Conservation (phyloP, 2,329 filamentous ascomycete genomes). For the Clarireedia hainanense region DNA sequence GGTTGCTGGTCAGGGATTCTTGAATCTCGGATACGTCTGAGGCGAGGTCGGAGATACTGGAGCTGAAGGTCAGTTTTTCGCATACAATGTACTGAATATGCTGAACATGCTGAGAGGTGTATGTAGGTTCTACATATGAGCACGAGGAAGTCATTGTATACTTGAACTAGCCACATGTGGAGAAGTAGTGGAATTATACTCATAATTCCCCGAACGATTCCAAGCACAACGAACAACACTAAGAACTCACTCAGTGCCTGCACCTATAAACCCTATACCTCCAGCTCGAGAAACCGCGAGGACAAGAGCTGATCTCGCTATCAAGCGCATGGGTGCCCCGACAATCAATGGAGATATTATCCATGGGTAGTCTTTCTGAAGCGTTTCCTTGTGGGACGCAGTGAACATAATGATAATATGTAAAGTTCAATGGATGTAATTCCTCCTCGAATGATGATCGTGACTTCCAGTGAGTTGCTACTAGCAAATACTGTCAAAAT, state of each 20-base stretch:
- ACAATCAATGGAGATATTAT: slow-evolving; percentile 37
- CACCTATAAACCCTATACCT: slow-evolving; percentile 41
- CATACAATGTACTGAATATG: neutral
- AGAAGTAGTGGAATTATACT: too few relatives aligned
- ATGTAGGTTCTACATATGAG: too few relatives aligned
- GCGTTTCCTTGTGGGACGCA: slow-evolving; percentile 3
- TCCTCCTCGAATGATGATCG: too few relatives aligned
- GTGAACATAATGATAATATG: slow-evolving; percentile 2
- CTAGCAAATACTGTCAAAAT: too few relatives aligned
- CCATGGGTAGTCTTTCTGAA: slow-evolving; percentile 12
- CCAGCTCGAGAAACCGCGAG: slow-evolving; percentile 50
- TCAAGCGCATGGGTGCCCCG: slow-evolving; percentile 61
- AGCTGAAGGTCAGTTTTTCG: neutral
- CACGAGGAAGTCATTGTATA: too few relatives aligned
- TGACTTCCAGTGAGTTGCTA: too few relatives aligned
- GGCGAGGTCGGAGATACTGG: slow-evolving; percentile 1
- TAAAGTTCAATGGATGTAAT: neutral
- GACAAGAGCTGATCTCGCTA: slow-evolving; percentile 48
- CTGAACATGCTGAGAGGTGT: too few relatives aligned
- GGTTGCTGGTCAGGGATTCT: slow-evolving; percentile 7
- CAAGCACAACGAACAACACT: neutral
- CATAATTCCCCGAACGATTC: neutral
- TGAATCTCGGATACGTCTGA: slow-evolving; percentile 4
- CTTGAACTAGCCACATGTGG: too few relatives aligned
- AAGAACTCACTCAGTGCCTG: slow-evolving; percentile 26